A percentile compares a stretch with the other conserved stretches of the same genome.
Conservation (phyloP, 2,329 filamentous ascomycete genomes). For the Penicillium sp. region DNA sequence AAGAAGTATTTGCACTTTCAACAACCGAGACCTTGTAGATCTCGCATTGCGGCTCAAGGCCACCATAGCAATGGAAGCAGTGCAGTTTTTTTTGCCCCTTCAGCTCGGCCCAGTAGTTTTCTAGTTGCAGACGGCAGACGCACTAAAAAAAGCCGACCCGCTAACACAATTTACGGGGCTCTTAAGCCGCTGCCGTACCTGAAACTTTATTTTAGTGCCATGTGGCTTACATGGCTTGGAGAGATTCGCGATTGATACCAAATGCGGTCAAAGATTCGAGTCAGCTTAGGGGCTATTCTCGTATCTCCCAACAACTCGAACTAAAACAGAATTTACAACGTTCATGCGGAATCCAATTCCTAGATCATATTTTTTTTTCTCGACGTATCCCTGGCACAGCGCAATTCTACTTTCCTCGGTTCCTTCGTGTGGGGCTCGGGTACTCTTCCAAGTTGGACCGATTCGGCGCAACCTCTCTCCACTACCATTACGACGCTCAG, state of each 20-base stretch:
- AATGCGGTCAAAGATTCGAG: background rate
- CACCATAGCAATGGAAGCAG: background rate
- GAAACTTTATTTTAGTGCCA: slow-evolving; percentile 14
- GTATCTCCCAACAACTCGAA: background rate
- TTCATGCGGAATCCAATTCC: background rate
- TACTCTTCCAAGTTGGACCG: slow-evolving; percentile 1
- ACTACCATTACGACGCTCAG: slow-evolving; percentile 6
- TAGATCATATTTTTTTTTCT: background rate
- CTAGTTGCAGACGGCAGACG: too few relatives aligned
- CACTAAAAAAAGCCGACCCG: slow-evolving; percentile 4
- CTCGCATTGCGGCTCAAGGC: background rate
- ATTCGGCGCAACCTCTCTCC: slow-evolving; percentile 10
- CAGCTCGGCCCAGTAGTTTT: background rate
- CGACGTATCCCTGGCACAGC: background rate
- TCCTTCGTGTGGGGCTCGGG: background rate
- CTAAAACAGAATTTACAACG: background rate
- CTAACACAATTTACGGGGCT: background rate
- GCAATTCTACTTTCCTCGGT: background rate
- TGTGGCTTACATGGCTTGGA: background rate
- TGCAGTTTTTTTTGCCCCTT: background rate
- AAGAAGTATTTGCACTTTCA: background rate
- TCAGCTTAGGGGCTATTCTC: background rate
- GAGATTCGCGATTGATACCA: background rate
- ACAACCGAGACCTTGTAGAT: background rate
- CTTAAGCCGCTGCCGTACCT: slow-evolving; percentile 9